phyloP scores from a whole-genome alignment of 2,329 filamentous ascomycete species.

The Scleromitrula shiraiana region DNA sequence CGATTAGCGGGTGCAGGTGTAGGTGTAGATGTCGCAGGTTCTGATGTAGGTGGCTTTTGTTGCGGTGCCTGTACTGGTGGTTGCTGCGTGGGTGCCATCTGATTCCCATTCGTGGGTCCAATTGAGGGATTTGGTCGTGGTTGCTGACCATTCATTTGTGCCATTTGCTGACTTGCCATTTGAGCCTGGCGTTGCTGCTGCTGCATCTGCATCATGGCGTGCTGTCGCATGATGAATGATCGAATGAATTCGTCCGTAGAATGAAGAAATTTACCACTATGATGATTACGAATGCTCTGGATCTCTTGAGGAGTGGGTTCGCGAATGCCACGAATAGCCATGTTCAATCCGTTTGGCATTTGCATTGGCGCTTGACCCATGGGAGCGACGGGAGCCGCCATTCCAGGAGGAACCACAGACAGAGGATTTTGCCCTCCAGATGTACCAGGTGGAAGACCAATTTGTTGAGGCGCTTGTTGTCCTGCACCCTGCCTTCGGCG shows the following conservation, averaged over 20 bases:
- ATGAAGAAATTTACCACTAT: conserved; percentile 22
- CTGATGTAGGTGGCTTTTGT: conserved; percentile 12
- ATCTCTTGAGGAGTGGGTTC: conserved; percentile 26
- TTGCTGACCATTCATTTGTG: conserved; percentile 11
- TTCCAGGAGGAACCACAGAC: conserved; percentile 18
- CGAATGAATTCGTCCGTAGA: conserved; percentile 28
- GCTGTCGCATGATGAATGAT: conserved; percentile 19
- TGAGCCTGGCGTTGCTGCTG: conserved; percentile 13
- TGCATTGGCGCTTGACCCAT: conserved; percentile 24
- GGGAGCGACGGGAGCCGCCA: conserved; percentile 28
- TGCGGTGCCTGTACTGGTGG: conserved; percentile 12
- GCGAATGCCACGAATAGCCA: conserved; percentile 14
- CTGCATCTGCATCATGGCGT: conserved; percentile 8
- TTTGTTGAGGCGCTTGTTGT: conserved; percentile 15
- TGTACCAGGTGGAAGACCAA: conserved; percentile 14
- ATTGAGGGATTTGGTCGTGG: conserved; percentile 5
- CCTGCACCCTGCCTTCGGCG: conserved; percentile 10
- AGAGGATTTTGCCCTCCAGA: conserved; percentile 11
- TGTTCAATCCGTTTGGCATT: conserved; percentile 17
- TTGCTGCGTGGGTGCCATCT: neutral
- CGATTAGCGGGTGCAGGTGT: conserved; percentile 12
- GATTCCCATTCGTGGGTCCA: conserved; percentile 3
- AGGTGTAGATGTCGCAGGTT: conserved; percentile 7
- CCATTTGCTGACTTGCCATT: conserved; percentile 3
- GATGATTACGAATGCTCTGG: conserved; percentile 18